Evolutionary conservation across 192 early-diverging fungal genomes (phyloP).

Genomic region (Coemansia guatemalensis): DNA sequence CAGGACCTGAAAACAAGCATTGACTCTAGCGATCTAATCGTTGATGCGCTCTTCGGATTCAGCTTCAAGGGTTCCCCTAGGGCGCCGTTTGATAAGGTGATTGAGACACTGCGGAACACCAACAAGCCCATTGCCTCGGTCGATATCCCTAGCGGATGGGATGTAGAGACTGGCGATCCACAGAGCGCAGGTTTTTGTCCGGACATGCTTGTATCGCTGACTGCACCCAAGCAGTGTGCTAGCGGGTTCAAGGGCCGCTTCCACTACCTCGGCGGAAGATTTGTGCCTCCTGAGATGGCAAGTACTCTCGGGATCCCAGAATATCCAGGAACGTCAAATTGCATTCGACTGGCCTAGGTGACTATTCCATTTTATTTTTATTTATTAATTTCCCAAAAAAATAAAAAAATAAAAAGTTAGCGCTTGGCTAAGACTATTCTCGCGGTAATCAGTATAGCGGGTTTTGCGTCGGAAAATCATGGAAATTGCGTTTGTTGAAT

Average conservation of each 20-base stretch:
- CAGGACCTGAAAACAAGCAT: conserved; percentile 43
- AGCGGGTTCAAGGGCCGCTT: conserved; percentile 65
- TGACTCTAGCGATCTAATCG: conserved; percentile 60
- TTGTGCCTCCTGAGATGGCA: conserved; percentile 76
- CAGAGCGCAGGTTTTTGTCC: conserved; percentile 61
- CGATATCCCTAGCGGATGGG: conserved; percentile 95
- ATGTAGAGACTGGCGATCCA: conserved; percentile 77
- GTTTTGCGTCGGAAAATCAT: too few species aligned
- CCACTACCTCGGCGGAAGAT: conserved; percentile 89
- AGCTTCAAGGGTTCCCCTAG: conserved; percentile 80
- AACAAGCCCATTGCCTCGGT: conserved; percentile 65
- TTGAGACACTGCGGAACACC: conserved; percentile 10
- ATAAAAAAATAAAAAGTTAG: conserved; percentile 1
- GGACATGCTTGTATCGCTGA: conserved; percentile 85
- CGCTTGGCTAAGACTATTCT: too few species aligned
- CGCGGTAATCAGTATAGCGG: too few species aligned
- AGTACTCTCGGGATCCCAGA: conserved; percentile 65
- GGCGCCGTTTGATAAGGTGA: conserved; percentile 61
- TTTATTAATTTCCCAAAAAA: not conserved
- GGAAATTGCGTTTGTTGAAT: too few species aligned
- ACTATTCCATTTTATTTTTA: not conserved
- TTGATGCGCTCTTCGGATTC: conserved; percentile 94
- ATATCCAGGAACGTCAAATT: conserved; percentile 74
- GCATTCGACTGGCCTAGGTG: conserved; percentile 49
- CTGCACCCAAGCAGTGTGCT: conserved; percentile 85